phyloP scores from a whole-genome alignment of 805 yeast genomes.

The Zygosaccharomyces lentus region DNA sequence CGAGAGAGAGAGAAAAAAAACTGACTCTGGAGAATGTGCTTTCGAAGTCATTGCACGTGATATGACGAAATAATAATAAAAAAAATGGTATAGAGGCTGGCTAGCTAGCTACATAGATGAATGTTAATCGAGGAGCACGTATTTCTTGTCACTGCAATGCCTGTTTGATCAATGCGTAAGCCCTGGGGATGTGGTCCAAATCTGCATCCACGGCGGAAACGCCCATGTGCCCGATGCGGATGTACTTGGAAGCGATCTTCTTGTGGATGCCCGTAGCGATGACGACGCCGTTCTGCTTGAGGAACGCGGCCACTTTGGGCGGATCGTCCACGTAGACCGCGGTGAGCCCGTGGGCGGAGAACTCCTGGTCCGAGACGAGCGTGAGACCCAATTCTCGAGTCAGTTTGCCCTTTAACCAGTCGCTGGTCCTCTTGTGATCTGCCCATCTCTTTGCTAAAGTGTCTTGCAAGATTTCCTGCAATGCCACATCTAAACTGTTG shows the following conservation, averaged over 20 bases:
- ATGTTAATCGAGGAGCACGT: neutral
- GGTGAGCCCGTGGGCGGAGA: conserved; percentile 83
- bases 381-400: conserved; percentile 56
- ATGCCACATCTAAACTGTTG: conserved; percentile 73
- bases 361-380: conserved; percentile 57
- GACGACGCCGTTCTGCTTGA: conserved; percentile 62
- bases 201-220: conserved; percentile 57
- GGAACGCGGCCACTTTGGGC: conserved; percentile 51
- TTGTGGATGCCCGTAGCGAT: conserved; percentile 90
- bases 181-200: conserved; percentile 51
- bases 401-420: conserved; percentile 57
- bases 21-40: neutral
- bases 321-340: conserved; percentile 74
- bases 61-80: neutral
- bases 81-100: no score
- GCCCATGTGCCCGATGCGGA: conserved; percentile 97
- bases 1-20: neutral
- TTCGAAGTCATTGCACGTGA: neutral
- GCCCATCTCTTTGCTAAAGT: conserved; percentile 56
- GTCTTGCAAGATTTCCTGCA: conserved; percentile 61
- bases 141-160: conserved; percentile 27
- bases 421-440: conserved; percentile 58
- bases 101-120: no score
- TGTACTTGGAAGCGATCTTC: conserved; percentile 73
- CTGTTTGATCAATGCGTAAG: conserved; percentile 44